Percentiles rank a stretch among this genome's conserved stretches.
These are phyloP conservation scores for Dillenia turbinata DNA, from an alignment of 164 flowering plant species.

Conservation along the genomic window DNA sequence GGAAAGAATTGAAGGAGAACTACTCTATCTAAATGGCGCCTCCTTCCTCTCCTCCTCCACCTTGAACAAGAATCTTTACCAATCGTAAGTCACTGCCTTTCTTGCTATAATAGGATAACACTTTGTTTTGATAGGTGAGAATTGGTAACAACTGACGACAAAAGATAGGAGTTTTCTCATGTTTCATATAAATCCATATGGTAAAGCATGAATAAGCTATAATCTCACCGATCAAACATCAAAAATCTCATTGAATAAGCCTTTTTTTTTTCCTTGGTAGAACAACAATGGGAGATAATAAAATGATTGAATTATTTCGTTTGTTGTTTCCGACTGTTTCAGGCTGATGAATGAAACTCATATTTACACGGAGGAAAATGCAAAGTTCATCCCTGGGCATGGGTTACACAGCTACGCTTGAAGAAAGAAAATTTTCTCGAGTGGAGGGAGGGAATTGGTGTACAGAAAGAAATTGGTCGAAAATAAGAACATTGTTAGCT, in stretches of 20 bases:
- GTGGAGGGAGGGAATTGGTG: constrained; percentile 15
- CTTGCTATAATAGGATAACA: neutral
- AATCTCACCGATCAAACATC: too few species aligned
- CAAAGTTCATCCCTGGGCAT: constrained; percentile 76
- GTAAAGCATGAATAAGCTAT: too few species aligned
- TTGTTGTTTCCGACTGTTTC: neutral
- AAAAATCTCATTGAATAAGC: too few species aligned
- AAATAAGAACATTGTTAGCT: constrained; percentile 3
- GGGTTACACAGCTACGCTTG: constrained; percentile 46
- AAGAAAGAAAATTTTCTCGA: neutral
- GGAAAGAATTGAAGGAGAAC: constrained; percentile 60
- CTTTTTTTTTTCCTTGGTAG: too few species aligned
- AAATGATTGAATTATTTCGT: neutral
- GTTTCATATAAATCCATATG: too few species aligned
- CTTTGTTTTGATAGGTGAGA: too few species aligned
- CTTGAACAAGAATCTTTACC: constrained; percentile 60
- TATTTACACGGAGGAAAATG: constrained; percentile 77
- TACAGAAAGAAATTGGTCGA: constrained; percentile 8
- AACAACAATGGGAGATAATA: neutral
- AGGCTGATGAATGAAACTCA: constrained; percentile 83
- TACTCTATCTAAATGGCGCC: constrained; percentile 60
- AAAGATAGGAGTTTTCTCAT: too few species aligned
- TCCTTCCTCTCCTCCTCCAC: constrained; percentile 54
- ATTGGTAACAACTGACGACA: too few species aligned
- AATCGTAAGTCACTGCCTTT: constrained; percentile 39